Conservation (phyloP, 2,329 filamentous ascomycete species). For the Colletotrichum simmondsii region DNA sequence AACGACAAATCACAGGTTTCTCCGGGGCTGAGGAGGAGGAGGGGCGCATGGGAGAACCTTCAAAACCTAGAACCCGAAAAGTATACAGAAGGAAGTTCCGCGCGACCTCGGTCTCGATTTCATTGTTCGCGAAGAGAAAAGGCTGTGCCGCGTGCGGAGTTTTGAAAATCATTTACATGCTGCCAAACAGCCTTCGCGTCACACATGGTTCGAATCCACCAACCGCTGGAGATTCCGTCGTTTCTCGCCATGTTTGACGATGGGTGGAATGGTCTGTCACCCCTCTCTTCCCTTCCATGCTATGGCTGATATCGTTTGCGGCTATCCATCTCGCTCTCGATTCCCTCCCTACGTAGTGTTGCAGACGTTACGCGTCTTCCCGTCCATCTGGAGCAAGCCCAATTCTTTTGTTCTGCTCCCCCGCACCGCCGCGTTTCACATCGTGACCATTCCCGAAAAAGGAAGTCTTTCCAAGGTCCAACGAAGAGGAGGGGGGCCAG, state of each 20-base stretch:
- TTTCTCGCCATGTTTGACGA: not conserved
- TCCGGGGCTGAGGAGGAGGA: not conserved
- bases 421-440: slow-evolving; percentile 28
- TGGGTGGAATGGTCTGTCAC: not conserved
- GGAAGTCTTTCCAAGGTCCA: not conserved
- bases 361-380: slow-evolving; percentile 21
- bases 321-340: not conserved
- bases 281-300: not conserved
- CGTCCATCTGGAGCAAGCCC: not conserved
- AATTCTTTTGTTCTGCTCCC: not conserved
- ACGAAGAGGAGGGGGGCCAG: not conserved
- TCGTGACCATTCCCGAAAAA: slow-evolving; percentile 5
- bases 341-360: not conserved
- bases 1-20: not conserved
- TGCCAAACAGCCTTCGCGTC: not conserved
- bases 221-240: not conserved
- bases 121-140: not conserved
- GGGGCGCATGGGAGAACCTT: not conserved
- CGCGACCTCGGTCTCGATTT: not conserved
- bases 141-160: not conserved
- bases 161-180: not conserved
- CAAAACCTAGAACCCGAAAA: not conserved
- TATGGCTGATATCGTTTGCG: too few species aligned
- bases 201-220: not conserved
- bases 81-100: too few species aligned